These are phyloP conservation scores for Saccharomyces hybrid DNA, from an alignment of 1,139 yeast genomes.

Conservation along the genomic window DNA sequence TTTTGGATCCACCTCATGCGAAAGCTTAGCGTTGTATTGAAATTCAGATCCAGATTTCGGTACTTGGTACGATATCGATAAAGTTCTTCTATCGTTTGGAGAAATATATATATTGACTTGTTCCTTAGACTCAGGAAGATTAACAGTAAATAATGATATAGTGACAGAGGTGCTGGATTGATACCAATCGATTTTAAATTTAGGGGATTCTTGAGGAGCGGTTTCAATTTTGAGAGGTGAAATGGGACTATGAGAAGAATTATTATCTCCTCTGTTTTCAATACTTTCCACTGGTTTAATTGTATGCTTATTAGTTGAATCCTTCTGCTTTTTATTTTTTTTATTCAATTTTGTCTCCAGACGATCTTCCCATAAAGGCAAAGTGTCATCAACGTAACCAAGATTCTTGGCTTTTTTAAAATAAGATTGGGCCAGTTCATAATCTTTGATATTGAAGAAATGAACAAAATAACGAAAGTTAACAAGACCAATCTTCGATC, in stretches of 20 bases:
- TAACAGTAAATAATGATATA: conserved; percentile 65
- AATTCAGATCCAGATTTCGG: conserved; percentile 33
- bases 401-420: conserved; percentile 43
- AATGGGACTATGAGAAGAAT: neutral
- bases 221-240: neutral
- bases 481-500: conserved; percentile 48
- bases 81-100: conserved; percentile 14
- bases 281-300: neutral
- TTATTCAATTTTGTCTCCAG: conserved; percentile 32
- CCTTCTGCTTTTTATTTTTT: conserved; percentile 5
- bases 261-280: neutral
- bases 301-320: neutral
- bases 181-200: conserved; percentile 72
- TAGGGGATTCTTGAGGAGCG: conserved; percentile 16
- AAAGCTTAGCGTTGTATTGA: conserved; percentile 39
- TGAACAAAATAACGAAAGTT: conserved; percentile 53
- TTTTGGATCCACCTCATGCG: conserved; percentile 41
- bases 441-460: conserved; percentile 41
- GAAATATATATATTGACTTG: conserved; percentile 29
- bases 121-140: conserved; percentile 38
- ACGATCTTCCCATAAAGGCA: conserved; percentile 46
- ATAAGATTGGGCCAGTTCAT: conserved; percentile 41
- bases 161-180: conserved; percentile 53
- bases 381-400: conserved; percentile 40
- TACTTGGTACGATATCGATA: conserved; percentile 19